Evolutionary conservation across 176 grass and related monocot species (phyloP).

Genomic region (Avena eriantha): DNA sequence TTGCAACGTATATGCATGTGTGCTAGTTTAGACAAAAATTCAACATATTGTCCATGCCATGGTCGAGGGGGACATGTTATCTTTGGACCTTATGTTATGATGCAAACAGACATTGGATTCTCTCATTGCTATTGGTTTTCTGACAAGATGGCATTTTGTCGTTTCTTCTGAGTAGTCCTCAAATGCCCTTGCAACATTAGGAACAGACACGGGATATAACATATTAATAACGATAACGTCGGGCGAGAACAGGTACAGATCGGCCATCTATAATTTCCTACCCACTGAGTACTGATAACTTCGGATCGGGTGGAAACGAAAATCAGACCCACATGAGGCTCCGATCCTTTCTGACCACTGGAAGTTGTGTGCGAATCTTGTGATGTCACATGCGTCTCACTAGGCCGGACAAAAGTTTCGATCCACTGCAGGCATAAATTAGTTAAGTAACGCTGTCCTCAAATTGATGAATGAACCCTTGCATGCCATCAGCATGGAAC

Average conservation of each 20-base stretch:
- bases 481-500: not conserved
- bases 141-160: slow-evolving; percentile 18
- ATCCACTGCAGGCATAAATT: slow-evolving; percentile 28
- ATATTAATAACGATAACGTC: not conserved
- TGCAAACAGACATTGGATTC: slow-evolving; percentile 33
- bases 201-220: not conserved
- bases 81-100: not conserved
- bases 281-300: not conserved
- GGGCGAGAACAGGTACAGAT: slow-evolving; percentile 7
- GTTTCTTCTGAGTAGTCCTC: not conserved
- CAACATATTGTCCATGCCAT: too few species aligned
- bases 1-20: too few species aligned
- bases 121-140: not conserved
- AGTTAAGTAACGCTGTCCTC: not conserved
- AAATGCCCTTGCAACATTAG: slow-evolving; percentile 19
- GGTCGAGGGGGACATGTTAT: too few species aligned
- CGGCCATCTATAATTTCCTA: not conserved
- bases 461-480: slow-evolving; percentile 7
- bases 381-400: slow-evolving; percentile 45
- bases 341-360: slow-evolving; percentile 40
- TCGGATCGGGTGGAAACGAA: not conserved
- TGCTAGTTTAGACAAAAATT: too few species aligned
- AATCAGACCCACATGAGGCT: slow-evolving; percentile 28
- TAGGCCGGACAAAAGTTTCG: slow-evolving; percentile 23
- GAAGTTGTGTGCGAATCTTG: slow-evolving; percentile 36